phyloP scores from a whole-genome alignment of 2,329 filamentous ascomycete species.

The Fusarium scirpi region DNA sequence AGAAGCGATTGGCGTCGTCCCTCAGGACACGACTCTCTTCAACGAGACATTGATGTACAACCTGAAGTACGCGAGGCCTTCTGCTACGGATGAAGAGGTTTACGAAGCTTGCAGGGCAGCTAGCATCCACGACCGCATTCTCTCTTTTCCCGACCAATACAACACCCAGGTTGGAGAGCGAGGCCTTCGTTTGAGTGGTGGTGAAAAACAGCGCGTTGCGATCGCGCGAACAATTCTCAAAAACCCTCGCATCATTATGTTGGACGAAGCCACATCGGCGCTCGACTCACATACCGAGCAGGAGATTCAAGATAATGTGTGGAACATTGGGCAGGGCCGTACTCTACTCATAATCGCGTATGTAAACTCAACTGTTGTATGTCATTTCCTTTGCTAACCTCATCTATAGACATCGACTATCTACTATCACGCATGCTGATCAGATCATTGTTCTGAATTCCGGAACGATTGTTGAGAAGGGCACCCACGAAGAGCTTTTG shows the following conservation, averaged over 20 bases:
- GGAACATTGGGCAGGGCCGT: constrained; percentile 82
- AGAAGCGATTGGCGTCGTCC: constrained; percentile 92
- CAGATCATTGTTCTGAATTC: constrained; percentile 84
- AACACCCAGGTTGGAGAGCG: constrained; percentile 92
- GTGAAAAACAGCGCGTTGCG: constrained; percentile 93
- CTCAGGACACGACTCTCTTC: constrained; percentile 95
- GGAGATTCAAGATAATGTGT: constrained; percentile 89
- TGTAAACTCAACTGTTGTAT: constrained; percentile 50
- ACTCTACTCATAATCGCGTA: constrained; percentile 96
- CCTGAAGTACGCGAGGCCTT: constrained; percentile 86
- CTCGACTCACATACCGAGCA: constrained; percentile 93
- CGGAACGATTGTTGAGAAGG: constrained; percentile 81
- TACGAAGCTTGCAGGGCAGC: constrained; percentile 85
- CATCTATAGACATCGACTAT: constrained; percentile 75
- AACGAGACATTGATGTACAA: constrained; percentile 97
- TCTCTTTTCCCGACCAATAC: constrained; percentile 89
- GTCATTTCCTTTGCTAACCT: constrained; percentile 34
- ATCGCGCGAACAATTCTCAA: constrained; percentile 95
- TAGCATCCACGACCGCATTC: constrained; percentile 92
- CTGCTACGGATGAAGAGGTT: constrained; percentile 83
- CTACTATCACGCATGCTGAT: constrained; percentile 86
- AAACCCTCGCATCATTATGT: constrained; percentile 88
- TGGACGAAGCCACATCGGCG: constrained; percentile 93
- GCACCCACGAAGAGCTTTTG: constrained; percentile 82
- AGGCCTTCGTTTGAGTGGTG: constrained; percentile 86